These are phyloP conservation scores for Ceratobasidium sp. DNA, from an alignment of 1,284 basidiomycete genomes.

Conservation along the genomic window DNA sequence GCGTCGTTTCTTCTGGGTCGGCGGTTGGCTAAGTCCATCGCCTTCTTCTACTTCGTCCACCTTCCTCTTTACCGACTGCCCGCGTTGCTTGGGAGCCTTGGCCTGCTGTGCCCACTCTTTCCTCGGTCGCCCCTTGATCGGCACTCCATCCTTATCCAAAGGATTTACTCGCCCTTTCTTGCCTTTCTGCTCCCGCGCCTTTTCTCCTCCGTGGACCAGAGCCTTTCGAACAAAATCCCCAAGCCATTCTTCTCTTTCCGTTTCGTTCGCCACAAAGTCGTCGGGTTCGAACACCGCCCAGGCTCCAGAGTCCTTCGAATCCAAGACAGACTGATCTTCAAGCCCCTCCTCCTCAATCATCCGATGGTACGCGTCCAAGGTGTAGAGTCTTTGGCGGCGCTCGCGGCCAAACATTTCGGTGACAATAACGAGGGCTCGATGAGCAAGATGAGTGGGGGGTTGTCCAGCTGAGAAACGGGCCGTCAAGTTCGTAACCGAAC, in stretches of 20 bases:
- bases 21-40: not conserved
- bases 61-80: conserved; percentile 18
- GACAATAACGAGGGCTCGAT: conserved; percentile 74
- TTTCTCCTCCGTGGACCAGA: conserved; percentile 47
- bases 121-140: conserved; percentile 59
- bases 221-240: not conserved
- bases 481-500: conserved; percentile 83
- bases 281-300: conserved; percentile 41
- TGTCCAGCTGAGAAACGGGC: conserved; percentile 71
- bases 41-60: conserved; percentile 8
- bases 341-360: conserved; percentile 42
- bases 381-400: conserved; percentile 83
- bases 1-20: conserved; percentile 56
- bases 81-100: conserved; percentile 11
- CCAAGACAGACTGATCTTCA: conserved; percentile 17
- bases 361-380: conserved; percentile 59
- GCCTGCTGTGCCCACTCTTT: conserved; percentile 41
- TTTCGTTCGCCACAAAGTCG: conserved; percentile 30
- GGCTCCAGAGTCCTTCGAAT: conserved; percentile 19
- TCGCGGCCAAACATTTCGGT: conserved; percentile 84
- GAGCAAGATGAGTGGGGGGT: conserved; percentile 76
- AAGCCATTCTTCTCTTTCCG: conserved; percentile 12
- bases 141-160: conserved; percentile 51
- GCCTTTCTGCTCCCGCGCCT: conserved; percentile 52
- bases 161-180: conserved; percentile 49